These are phyloP conservation scores for Fusarium incarnatum DNA, from an alignment of 2,329 filamentous ascomycete species.

Conservation along the genomic window DNA sequence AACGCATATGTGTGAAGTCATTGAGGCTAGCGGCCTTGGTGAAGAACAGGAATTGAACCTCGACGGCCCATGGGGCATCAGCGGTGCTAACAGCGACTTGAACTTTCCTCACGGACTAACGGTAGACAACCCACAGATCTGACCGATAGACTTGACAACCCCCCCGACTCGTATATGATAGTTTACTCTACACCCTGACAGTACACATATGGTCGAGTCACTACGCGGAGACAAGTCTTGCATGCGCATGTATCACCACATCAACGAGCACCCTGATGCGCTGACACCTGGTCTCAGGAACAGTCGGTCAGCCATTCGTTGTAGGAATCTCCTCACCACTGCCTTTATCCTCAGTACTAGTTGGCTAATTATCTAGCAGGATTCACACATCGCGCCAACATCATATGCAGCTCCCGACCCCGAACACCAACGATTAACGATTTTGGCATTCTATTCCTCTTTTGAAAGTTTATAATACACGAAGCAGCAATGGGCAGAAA, in stretches of 20 bases:
- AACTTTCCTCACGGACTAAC: constrained; percentile 41
- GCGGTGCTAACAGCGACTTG: constrained; percentile 37
- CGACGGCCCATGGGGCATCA: constrained; percentile 43
- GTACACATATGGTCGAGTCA: background rate
- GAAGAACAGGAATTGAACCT: constrained; percentile 45
- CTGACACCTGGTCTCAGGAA: background rate
- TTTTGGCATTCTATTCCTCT: constrained; percentile 20
- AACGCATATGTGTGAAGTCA: constrained; percentile 42
- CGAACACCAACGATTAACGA: constrained; percentile 1
- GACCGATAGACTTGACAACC: background rate
- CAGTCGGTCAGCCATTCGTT: background rate
- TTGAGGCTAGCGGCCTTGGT: constrained; percentile 32
- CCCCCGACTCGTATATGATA: background rate
- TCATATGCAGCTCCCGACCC: background rate
- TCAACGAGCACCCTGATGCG: background rate
- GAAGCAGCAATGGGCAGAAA: background rate
- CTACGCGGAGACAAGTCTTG: background rate
- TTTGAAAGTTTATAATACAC: constrained; percentile 8
- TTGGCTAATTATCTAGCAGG: constrained; percentile 1
- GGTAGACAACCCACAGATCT: constrained; percentile 45
- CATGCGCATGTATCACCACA: background rate
- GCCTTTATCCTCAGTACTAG: background rate
- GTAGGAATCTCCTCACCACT: background rate
- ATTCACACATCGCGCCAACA: background rate
- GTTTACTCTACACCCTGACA: background rate